Evolutionary conservation across 2,329 filamentous ascomycete species (phyloP).

Genomic region (Rhexocercosporidium sp.): DNA sequence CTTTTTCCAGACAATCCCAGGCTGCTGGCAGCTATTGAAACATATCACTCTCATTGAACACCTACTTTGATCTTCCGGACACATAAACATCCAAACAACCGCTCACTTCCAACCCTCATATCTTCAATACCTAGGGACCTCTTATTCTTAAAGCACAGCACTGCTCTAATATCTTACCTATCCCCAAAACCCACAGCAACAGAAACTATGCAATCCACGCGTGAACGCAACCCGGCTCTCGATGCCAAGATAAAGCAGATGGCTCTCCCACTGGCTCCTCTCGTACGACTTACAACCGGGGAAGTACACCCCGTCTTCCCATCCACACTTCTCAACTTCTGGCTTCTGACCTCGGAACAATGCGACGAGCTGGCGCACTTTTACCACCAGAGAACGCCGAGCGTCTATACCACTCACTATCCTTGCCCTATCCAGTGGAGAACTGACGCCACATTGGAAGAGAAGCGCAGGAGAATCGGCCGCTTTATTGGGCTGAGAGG

Average conservation of each 20-base stretch:
- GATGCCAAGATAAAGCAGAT: conserved; percentile 68
- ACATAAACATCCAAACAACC: not conserved
- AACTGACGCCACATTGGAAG: conserved; percentile 57
- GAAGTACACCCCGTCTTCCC: conserved; percentile 70
- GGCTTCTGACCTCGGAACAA: conserved; percentile 73
- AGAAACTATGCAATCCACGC: conserved; percentile 20
- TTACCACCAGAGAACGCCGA: conserved; percentile 72
- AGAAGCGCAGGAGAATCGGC: conserved; percentile 73
- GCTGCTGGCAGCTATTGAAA: conserved; percentile 37
- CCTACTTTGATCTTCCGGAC: conserved; percentile 11
- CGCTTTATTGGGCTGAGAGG: conserved; percentile 75
- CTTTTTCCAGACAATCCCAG: conserved; percentile 15
- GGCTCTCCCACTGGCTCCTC: conserved; percentile 67
- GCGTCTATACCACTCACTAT: conserved; percentile 62
- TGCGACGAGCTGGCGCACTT: conserved; percentile 73
- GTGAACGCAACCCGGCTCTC: conserved; percentile 54
- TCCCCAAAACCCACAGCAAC: conserved; percentile 1
- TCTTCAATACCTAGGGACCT: not conserved
- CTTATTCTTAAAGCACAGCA: not conserved
- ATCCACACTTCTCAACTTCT: conserved; percentile 69
- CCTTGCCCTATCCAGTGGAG: conserved; percentile 71
- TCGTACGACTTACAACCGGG: conserved; percentile 68
- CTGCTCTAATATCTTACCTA: not conserved
- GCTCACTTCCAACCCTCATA: not conserved
- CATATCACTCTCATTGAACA: conserved; percentile 16